Evolutionary conservation across 2,329 filamentous ascomycete genomes (phyloP).

Genomic region (Drechslerella dactyloides): DNA sequence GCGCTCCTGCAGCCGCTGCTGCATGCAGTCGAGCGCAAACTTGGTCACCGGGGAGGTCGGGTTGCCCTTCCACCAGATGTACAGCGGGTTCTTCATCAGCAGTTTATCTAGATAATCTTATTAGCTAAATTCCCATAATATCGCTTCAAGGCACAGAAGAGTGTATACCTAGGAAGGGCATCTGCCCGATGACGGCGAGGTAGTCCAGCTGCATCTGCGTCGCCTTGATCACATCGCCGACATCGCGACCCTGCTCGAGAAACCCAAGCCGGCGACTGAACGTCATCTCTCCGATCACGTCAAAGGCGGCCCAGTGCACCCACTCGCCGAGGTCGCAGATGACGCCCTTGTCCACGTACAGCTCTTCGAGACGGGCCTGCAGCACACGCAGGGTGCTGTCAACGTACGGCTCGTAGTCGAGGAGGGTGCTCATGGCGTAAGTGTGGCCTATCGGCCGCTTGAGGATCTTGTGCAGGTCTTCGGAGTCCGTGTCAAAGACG

Average conservation of each 20-base stretch:
- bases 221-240: conserved; percentile 55
- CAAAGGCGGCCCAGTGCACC: conserved; percentile 56
- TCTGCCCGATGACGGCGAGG: conserved; percentile 31
- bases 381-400: conserved; percentile 76
- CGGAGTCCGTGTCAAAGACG: conserved; percentile 60
- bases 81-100: conserved; percentile 35
- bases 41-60: conserved; percentile 29
- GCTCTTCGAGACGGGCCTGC: conserved; percentile 59
- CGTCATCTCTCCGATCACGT: conserved; percentile 57
- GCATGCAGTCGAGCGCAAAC: conserved; percentile 44
- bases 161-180: conserved; percentile 42
- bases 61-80: conserved; percentile 43
- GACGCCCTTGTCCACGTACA: conserved; percentile 58
- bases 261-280: conserved; percentile 57
- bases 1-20: conserved; percentile 25
- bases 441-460: conserved; percentile 76
- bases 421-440: conserved; percentile 77
- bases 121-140: too few species aligned
- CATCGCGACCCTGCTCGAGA: conserved; percentile 56
- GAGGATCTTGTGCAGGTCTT: conserved; percentile 76
- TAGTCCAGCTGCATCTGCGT: conserved; percentile 48
- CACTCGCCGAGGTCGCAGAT: conserved; percentile 53
- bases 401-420: conserved; percentile 80
- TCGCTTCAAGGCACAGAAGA: too few species aligned
- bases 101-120: conserved; percentile 30